Evolutionary conservation across 1,139 yeast species (phyloP).

Genomic region (Citeromyces hawaiiensis): DNA sequence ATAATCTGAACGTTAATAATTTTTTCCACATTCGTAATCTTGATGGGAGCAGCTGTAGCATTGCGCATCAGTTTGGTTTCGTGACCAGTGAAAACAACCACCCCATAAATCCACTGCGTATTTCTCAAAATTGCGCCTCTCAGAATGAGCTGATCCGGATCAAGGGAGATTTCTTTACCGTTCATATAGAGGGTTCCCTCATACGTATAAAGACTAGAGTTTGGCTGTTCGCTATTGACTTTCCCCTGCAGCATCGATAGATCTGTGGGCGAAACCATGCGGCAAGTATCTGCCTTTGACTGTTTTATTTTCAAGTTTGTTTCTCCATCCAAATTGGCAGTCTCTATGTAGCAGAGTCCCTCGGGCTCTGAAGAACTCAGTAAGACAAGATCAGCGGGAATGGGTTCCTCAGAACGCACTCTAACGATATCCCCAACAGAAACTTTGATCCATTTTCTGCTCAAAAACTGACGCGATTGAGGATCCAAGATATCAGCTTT

Average conservation of each 20-base stretch:
- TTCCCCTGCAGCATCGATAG: constrained; percentile 39
- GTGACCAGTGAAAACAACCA: constrained; percentile 92
- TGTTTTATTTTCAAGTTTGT: constrained; percentile 94
- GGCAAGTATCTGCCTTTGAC: constrained; percentile 65
- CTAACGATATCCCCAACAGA: constrained; percentile 85
- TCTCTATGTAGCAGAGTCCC: constrained; percentile 93
- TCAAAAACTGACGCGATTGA: constrained; percentile 42
- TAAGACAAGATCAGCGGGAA: constrained; percentile 86
- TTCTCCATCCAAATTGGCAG: constrained; percentile 96
- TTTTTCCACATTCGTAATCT: constrained; percentile 92
- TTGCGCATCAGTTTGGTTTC: constrained; percentile 97
- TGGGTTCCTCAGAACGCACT: constrained; percentile 77
- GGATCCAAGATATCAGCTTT: constrained; percentile 58
- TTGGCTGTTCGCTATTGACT: constrained; percentile 81
- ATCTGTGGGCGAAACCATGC: constrained; percentile 55
- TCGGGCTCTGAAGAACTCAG: constrained; percentile 94
- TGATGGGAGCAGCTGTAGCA: constrained; percentile 97
- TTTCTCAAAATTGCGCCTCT: constrained; percentile 95
- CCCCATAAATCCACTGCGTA: constrained; percentile 91
- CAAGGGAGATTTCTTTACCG: constrained; percentile 49
- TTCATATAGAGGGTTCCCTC: constrained; percentile 73
- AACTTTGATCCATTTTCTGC: constrained; percentile 75
- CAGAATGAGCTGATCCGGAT: constrained; percentile 82
- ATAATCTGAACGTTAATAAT: constrained; percentile 87
- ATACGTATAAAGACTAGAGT: constrained; percentile 85